Percentiles rank a stretch among this genome's conserved stretches.
These are phyloP conservation scores for Pelagomonas calceolata DNA, from an alignment of 108 stramenopile species.

Conservation along the genomic window DNA sequence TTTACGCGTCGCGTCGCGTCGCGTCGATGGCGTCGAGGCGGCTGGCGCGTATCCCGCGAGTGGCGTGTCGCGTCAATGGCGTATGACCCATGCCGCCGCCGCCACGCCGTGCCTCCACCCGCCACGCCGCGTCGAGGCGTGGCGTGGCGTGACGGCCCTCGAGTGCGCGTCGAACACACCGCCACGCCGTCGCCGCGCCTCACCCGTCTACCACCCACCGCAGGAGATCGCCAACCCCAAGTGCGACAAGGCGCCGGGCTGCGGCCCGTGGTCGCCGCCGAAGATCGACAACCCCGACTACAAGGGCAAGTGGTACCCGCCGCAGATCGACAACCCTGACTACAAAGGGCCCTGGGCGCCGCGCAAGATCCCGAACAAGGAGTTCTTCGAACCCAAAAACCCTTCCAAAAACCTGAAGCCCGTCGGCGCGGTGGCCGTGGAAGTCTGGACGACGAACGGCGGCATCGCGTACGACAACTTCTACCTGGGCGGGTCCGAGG, in stretches of 20 bases:
- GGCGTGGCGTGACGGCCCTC: too few species aligned
- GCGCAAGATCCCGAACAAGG: constrained; percentile 39
- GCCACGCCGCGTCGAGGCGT: too few species aligned
- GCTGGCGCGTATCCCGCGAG: too few species aligned
- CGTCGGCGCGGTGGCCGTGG: constrained; percentile 17
- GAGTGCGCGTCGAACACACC: too few species aligned
- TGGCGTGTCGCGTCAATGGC: too few species aligned
- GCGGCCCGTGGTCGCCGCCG: constrained; percentile 79
- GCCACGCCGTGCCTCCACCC: too few species aligned
- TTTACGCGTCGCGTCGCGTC: too few species aligned
- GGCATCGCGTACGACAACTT: constrained; percentile 28
- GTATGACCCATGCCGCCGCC: too few species aligned
- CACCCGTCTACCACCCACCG: too few species aligned
- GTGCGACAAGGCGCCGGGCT: constrained; percentile 34
- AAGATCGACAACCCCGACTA: constrained; percentile 94
- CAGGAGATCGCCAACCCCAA: constrained; percentile 2
- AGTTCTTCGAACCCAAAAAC: constrained; percentile 26
- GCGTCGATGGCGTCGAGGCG: too few species aligned
- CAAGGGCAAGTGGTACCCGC: constrained; percentile 87
- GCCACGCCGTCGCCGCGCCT: too few species aligned
- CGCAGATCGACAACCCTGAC: constrained; percentile 69
- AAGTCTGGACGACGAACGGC: constrained; percentile 19
- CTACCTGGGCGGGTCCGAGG: constrained; percentile 11
- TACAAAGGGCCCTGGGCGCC: constrained; percentile 47
- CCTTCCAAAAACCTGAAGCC: constrained; percentile 13